These are phyloP conservation scores for California macrophylla DNA, from an alignment of 441 rosid genomes.

Conservation along the genomic window DNA sequence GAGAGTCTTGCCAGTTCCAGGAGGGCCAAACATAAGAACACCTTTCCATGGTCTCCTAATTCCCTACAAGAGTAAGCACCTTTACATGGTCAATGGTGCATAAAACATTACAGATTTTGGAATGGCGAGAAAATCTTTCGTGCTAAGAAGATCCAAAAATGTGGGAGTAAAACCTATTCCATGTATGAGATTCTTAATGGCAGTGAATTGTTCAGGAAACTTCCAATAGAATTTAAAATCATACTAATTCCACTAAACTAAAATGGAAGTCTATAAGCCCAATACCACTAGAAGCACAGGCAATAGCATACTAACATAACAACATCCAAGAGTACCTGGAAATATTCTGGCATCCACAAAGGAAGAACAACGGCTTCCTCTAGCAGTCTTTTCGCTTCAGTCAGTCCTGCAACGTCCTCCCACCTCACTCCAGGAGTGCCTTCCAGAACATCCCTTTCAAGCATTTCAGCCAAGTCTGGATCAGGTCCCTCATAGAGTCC, in stretches of 20 bases:
- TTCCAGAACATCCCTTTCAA: constrained; percentile 98
- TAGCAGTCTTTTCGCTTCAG: constrained; percentile 91
- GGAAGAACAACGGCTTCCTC: constrained; percentile 99
- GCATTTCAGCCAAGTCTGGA: constrained; percentile 91
- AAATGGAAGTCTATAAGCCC: background rate
- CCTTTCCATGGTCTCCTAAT: constrained; percentile 90
- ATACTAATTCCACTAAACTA: background rate
- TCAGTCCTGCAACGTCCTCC: constrained; percentile 99
- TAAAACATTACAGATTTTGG: background rate
- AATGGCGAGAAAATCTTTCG: background rate
- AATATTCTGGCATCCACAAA: constrained; percentile 99
- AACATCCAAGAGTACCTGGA: constrained; percentile 55
- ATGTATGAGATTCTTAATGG: background rate
- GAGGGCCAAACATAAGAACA: constrained; percentile 89
- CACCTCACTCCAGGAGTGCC: constrained; percentile 91
- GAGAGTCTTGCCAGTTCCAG: constrained; percentile 79
- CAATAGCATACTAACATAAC: background rate
- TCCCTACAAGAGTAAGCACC: constrained; percentile 36
- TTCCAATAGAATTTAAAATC: background rate
- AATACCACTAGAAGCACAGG: background rate
- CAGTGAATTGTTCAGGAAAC: background rate
- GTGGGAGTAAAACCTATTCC: background rate
- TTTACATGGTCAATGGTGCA: background rate
- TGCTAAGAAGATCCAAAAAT: background rate
- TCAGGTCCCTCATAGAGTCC: constrained; percentile 93